Evolutionary conservation across 176 grass and related monocot species (phyloP).

Genomic region (Phoenix dactylifera): DNA sequence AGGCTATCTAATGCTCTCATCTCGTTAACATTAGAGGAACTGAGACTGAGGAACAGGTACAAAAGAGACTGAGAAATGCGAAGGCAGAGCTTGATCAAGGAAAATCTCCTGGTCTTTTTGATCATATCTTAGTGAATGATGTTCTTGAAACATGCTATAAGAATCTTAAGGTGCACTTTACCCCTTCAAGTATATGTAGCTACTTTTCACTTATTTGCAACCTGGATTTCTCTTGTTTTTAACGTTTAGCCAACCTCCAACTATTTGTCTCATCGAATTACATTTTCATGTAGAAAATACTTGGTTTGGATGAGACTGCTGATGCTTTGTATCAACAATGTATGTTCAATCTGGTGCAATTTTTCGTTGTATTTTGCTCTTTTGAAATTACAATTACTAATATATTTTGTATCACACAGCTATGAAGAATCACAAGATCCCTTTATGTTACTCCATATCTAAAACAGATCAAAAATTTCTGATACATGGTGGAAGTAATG

Average conservation of each 20-base stretch:
- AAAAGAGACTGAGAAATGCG: conserved; percentile 84
- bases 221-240: too few relatives aligned
- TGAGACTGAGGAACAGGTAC: conserved; percentile 69
- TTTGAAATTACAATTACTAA: neutral
- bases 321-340: conserved; percentile 31
- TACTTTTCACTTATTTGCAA: neutral
- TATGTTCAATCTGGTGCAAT: conserved; percentile 24
- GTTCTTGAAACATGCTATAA: conserved; percentile 80
- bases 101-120: conserved; percentile 58
- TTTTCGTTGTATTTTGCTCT: neutral
- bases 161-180: conserved; percentile 64
- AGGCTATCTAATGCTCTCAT: conserved; percentile 7
- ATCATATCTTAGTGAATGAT: conserved; percentile 80
- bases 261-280: neutral
- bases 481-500: conserved; percentile 39
- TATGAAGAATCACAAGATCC: conserved; percentile 24
- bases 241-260: too few relatives aligned
- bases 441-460: conserved; percentile 19
- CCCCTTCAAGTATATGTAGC: neutral
- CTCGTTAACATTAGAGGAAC: conserved; percentile 29
- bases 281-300: conserved; percentile 47
- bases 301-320: conserved; percentile 46
- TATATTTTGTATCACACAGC: conserved; percentile 22
- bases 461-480: conserved; percentile 48
- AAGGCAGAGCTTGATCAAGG: conserved; percentile 75